phyloP scores from a whole-genome alignment of 371 early-diverging fungal genomes.

The Rhizopus arrhizus region DNA sequence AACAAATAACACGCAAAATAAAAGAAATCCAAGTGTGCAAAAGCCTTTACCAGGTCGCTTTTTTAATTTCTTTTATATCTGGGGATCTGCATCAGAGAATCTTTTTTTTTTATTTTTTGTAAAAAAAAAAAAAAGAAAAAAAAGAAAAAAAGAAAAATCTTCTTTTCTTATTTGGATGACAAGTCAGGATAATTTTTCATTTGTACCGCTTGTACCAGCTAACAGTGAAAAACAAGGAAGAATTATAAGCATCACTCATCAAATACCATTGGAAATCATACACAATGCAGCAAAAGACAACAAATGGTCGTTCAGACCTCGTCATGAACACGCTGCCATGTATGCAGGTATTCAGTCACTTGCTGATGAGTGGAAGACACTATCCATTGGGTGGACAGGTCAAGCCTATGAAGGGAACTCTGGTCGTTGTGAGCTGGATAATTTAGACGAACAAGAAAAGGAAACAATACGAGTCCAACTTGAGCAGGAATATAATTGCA shows the following conservation, averaged over 20 bases:
- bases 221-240: slow-evolving; percentile 7
- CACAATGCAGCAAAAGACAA: slow-evolving; percentile 18
- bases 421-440: slow-evolving; percentile 33
- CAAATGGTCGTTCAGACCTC: slow-evolving; percentile 43
- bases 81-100: too few relatives aligned
- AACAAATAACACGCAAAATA: too few relatives aligned
- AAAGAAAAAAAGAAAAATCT: neutral
- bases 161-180: neutral
- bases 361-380: slow-evolving; percentile 47
- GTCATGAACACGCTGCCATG: slow-evolving; percentile 73
- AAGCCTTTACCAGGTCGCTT: too few relatives aligned
- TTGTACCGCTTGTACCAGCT: neutral
- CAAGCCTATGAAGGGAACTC: slow-evolving; percentile 35
- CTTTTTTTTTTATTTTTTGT: too few relatives aligned
- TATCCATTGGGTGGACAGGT: slow-evolving; percentile 75
- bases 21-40: too few relatives aligned
- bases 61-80: too few relatives aligned
- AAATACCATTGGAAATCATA: slow-evolving; percentile 28
- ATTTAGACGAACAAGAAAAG: slow-evolving; percentile 33
- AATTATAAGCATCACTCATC: slow-evolving; percentile 37
- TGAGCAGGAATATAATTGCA: slow-evolving; percentile 53
- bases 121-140: too few relatives aligned
- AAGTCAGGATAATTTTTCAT: neutral
- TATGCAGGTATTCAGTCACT: slow-evolving; percentile 72
- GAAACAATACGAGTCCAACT: slow-evolving; percentile 43